Base-by-base conservation (phyloP, 2,329 filamentous ascomycete species). In the Penicillium aurantiogriseum region DNA sequence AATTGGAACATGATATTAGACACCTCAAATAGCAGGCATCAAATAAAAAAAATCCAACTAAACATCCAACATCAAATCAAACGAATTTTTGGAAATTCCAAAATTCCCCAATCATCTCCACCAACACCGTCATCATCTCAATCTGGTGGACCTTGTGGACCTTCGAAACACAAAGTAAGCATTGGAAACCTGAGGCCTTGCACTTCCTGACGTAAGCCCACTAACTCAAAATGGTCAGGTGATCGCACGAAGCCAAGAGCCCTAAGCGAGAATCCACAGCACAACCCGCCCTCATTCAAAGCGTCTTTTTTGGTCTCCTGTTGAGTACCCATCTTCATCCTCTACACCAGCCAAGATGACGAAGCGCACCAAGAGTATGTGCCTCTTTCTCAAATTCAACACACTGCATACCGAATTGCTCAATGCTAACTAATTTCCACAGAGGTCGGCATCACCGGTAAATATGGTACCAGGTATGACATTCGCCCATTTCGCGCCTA, bases 391-490 rank as follows among this genome's bases (percentile, higher is more conserved):
- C 13, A 23, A 57, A 44, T 35, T 25, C n/a, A 50, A 46, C 29
- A 51, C 21, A 50, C 31, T 29, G 27, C 44, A 15, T 7, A 15
- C 10, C 51, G 27, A 42, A 58, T 40, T 38, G 67, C 50, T 60
- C 63, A 63, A 66, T 64, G 62, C 71, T 76, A 71, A 76, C 60
- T 54, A 27, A 47, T 65, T 55, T 58, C 54, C 62, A 55, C 69
- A 82, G 80, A 96, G 90, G 92, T 96, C 88, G 91, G 91, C 81
- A 92, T 97, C 81, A 97, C 93, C 85, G 91, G 92, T 83, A 95
- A 96, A 88, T 97, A 96, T 84, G 92, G 92, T 86, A 92, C 89
- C 79, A 91, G 92, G 88, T 95, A 89, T 81, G 88, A 75, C 73
- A 67, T 66, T 66, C 69, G 58, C 64, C 68, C 64, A 63, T 27